phyloP scores from a whole-genome alignment of 768 basidiomycete species.

The Calocybe gangraenosa region DNA sequence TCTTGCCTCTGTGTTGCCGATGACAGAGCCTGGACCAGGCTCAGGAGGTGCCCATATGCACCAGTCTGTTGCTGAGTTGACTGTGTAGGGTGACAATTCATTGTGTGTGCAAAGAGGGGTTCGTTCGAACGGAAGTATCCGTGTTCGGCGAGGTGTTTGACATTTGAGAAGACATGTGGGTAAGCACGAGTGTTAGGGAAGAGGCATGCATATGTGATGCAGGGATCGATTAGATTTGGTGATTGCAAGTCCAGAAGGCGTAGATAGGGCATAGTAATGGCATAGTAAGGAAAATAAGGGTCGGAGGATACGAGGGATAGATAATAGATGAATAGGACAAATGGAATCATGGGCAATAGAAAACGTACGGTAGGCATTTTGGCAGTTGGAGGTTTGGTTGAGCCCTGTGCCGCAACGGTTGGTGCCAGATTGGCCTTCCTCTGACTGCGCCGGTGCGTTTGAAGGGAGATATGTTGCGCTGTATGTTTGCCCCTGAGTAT shows the following conservation, averaged over 20 bases:
- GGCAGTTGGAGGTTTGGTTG: slow-evolving; percentile 60
- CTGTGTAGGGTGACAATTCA: slow-evolving; percentile 23
- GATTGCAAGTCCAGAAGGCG: no score
- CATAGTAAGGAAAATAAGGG: no score
- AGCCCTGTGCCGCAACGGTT: slow-evolving; percentile 58
- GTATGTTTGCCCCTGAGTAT: slow-evolving; percentile 24
- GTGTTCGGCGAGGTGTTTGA: no score
- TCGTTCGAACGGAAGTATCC: neutral
- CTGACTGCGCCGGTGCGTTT: slow-evolving; percentile 40
- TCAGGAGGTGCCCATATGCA: slow-evolving; percentile 42
- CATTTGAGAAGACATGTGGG: neutral
- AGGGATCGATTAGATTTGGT: no score
- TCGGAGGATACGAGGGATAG: neutral
- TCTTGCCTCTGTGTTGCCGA: slow-evolving; percentile 58
- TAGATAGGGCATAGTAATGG: no score
- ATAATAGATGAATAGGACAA: neutral
- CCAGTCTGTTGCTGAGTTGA: slow-evolving; percentile 54
- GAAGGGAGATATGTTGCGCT: slow-evolving; percentile 46
- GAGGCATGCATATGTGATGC: no score
- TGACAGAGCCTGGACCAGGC: slow-evolving; percentile 45
- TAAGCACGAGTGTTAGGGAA: no score
- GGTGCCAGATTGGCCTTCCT: slow-evolving; percentile 59
- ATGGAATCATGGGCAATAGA: slow-evolving; percentile 1
- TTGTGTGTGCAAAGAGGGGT: neutral
- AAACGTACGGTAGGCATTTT: slow-evolving; percentile 55